phyloP scores from a whole-genome alignment of 768 basidiomycete genomes.

The Aureoboletus auriporus region DNA sequence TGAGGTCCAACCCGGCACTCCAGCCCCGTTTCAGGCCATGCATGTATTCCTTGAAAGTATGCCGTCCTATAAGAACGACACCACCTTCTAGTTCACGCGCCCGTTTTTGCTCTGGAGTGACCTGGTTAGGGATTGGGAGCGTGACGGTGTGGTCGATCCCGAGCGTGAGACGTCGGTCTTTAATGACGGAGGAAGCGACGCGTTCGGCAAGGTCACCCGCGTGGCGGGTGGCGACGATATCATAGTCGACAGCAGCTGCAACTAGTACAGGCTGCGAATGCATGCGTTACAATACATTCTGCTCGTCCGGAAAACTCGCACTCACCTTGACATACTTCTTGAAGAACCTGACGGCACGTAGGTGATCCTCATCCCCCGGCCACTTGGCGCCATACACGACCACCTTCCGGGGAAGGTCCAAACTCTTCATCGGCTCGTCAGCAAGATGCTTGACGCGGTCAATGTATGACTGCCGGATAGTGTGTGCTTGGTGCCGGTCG shows the following conservation, averaged over 20 bases:
- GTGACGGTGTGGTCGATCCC: conserved; percentile 56
- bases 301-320: conserved; percentile 12
- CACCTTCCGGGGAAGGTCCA: conserved; percentile 73
- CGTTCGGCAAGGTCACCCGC: conserved; percentile 83
- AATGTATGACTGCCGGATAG: conserved; percentile 73
- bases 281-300: neutral
- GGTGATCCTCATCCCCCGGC: conserved; percentile 92
- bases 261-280: conserved; percentile 78
- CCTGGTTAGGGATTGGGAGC: conserved; percentile 45
- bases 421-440: conserved; percentile 57
- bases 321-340: conserved; percentile 95
- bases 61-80: conserved; percentile 78
- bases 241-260: conserved; percentile 92
- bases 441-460: conserved; percentile 77
- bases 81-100: conserved; percentile 76
- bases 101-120: conserved; percentile 47
- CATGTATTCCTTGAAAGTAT: conserved; percentile 94
- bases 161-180: conserved; percentile 60
- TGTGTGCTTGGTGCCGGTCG: conserved; percentile 79
- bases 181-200: conserved; percentile 68
- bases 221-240: conserved; percentile 72
- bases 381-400: conserved; percentile 86
- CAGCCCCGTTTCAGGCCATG: conserved; percentile 82
- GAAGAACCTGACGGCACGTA: conserved; percentile 83
- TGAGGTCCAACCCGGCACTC: conserved; percentile 63